Percentiles rank a stretch among this genome's conserved stretches.
phyloP scores from a whole-genome alignment of 2,329 filamentous ascomycete genomes.

The Ascosphaera aggregata region DNA sequence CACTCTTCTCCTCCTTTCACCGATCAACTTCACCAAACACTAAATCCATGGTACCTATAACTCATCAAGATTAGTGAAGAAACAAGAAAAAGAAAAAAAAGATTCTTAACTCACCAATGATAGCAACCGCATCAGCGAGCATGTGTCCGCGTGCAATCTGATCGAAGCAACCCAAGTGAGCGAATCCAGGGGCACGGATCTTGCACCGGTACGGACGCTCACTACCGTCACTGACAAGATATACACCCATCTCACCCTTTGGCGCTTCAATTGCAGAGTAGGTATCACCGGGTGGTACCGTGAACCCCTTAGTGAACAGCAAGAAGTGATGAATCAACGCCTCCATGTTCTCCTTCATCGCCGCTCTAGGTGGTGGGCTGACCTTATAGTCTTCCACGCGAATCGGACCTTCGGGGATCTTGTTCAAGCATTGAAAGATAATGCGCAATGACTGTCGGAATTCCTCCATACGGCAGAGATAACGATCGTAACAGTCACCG shows the following conservation, averaged over 20 bases:
- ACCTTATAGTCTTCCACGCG: slow-evolving; percentile 99
- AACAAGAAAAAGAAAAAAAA: background rate
- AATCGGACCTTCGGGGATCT: slow-evolving; percentile 89
- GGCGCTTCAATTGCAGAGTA: slow-evolving; percentile 98
- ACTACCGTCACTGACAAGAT: slow-evolving; percentile 81
- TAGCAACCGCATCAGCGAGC: slow-evolving; percentile 86
- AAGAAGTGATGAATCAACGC: slow-evolving; percentile 98
- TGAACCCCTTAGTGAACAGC: slow-evolving; percentile 95
- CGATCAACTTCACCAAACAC: slow-evolving; percentile 53
- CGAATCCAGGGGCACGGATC: slow-evolving; percentile 90
- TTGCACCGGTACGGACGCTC: slow-evolving; percentile 95
- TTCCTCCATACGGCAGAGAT: slow-evolving; percentile 98
- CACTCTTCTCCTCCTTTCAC: slow-evolving; percentile 14
- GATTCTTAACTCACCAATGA: slow-evolving; percentile 37
- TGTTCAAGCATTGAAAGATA: slow-evolving; percentile 96
- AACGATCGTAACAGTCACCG: slow-evolving; percentile 97
- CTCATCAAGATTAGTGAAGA: background rate
- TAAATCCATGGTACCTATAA: slow-evolving; percentile 48
- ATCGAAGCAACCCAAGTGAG: slow-evolving; percentile 84
- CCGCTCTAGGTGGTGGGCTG: slow-evolving; percentile 75
- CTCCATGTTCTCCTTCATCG: slow-evolving; percentile 99
- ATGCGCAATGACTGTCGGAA: slow-evolving; percentile 96
- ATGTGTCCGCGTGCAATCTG: slow-evolving; percentile 82
- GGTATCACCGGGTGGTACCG: slow-evolving; percentile 90
- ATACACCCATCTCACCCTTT: slow-evolving; percentile 99